phyloP scores from a whole-genome alignment of 225 moss, liverwort and hornwort genomes.

The Pleurozium schreberi region DNA sequence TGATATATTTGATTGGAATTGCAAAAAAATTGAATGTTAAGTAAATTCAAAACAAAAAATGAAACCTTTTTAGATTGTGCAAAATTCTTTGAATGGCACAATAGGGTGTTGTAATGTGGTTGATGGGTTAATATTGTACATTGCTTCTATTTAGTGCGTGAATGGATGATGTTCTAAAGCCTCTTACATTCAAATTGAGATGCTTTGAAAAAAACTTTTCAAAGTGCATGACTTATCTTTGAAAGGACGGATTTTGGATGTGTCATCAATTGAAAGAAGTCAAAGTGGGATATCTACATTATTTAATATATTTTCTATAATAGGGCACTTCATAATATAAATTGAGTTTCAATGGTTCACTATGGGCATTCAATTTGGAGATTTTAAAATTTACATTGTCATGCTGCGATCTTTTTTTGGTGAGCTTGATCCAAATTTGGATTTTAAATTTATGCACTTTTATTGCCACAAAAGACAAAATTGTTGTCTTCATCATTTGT shows the following conservation, averaged over 20 bases:
- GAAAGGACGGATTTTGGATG: not conserved
- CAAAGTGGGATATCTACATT: not conserved
- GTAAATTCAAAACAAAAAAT: not conserved
- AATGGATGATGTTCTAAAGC: not conserved
- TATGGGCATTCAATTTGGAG: too few species aligned
- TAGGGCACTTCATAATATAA: too few species aligned
- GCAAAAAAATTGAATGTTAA: not conserved
- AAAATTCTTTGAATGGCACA: too few species aligned
- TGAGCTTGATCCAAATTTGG: too few species aligned
- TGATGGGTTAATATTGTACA: not conserved
- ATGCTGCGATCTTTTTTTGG: too few species aligned
- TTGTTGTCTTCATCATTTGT: too few species aligned
- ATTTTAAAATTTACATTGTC: too few species aligned
- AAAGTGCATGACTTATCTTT: not conserved
- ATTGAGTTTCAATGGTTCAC: too few species aligned
- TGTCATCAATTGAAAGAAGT: not conserved
- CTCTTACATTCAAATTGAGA: not conserved
- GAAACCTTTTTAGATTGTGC: not conserved
- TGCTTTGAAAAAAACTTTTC: not conserved
- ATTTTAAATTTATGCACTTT: too few species aligned
- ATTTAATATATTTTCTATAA: too few species aligned
- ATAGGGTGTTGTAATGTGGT: not conserved
- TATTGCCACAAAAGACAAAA: too few species aligned
- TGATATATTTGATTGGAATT: not conserved
- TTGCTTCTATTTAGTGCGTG: rapidly evolving